Conservation (phyloP, 441 rosid genomes). For the Codiaeum variegatum region DNA sequence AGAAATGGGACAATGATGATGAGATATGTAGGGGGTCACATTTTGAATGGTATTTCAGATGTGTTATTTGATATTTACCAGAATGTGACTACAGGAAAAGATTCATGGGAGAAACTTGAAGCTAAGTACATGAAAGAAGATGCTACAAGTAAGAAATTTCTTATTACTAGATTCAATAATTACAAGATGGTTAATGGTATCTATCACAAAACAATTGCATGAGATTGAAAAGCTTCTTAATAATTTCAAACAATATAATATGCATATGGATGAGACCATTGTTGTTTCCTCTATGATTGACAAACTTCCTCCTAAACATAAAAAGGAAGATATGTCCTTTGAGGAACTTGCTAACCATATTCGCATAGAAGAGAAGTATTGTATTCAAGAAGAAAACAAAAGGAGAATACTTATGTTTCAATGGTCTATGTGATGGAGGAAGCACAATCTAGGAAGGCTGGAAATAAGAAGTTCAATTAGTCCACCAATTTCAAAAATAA, state of each 20-base stretch:
- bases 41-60: neutral
- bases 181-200: neutral
- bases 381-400: neutral
- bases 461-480: too few species aligned
- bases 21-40: neutral
- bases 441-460: neutral
- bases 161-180: neutral
- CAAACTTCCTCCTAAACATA: neutral
- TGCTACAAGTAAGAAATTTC: neutral
- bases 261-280: neutral
- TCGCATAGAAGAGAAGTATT: neutral
- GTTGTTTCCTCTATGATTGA: neutral
- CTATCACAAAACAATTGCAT: neutral
- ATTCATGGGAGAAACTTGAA: neutral
- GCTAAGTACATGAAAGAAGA: neutral
- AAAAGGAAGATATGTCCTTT: neutral
- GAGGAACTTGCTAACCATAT: neutral
- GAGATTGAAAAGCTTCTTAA: neutral
- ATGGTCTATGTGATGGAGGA: neutral
- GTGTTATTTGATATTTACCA: neutral
- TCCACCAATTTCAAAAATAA: too few species aligned
- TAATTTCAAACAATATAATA: neutral
- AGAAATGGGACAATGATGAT: neutral
- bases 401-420: neutral
- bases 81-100: neutral